phyloP scores from a whole-genome alignment of 345 rosid species.

The Balakata baccata region DNA sequence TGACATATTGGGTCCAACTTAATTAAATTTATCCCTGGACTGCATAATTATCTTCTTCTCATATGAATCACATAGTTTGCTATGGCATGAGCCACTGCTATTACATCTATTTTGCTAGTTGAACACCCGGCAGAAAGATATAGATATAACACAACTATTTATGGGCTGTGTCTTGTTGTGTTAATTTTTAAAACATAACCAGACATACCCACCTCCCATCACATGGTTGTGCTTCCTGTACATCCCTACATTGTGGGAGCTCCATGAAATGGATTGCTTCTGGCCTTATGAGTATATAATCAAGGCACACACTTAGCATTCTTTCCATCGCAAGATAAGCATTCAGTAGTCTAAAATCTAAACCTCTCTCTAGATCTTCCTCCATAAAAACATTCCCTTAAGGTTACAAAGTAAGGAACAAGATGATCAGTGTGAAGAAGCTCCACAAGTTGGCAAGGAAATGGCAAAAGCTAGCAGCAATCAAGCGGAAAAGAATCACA shows the following conservation, averaged over 20 bases:
- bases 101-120: not conserved
- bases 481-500: not conserved
- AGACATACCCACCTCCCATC: not conserved
- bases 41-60: not conserved
- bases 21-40: not conserved
- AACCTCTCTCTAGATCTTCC: not conserved
- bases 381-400: not conserved
- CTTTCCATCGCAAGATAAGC: not conserved
- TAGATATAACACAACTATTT: not conserved
- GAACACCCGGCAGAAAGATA: not conserved
- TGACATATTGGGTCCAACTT: not conserved
- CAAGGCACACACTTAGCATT: not conserved
- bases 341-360: not conserved
- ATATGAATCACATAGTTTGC: not conserved
- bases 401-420: not conserved
- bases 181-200: not conserved
- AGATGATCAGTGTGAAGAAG: constrained; percentile 17
- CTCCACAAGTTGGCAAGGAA: constrained; percentile 8
- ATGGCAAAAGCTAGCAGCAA: constrained; percentile 12
- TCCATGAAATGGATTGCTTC: not conserved
- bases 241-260: not conserved
- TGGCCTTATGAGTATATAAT: not conserved
- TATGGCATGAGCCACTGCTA: not conserved
- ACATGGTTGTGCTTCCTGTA: not conserved
- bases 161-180: not conserved